These are phyloP conservation scores for Wickerhamomyces bovis DNA, from an alignment of 805 yeast species.

Conservation along the genomic window DNA sequence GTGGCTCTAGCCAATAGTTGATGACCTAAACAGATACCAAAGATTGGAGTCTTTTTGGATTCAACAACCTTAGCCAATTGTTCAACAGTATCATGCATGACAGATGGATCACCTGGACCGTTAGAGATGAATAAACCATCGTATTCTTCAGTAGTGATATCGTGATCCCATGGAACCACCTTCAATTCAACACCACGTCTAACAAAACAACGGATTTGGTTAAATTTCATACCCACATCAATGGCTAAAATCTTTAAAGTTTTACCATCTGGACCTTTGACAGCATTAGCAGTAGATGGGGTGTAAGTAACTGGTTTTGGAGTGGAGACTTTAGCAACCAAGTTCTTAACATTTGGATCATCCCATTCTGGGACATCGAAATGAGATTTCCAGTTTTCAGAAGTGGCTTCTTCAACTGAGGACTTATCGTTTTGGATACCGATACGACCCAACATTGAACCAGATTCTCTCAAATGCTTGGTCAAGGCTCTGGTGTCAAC, in stretches of 20 bases:
- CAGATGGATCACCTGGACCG: slow-evolving; percentile 99
- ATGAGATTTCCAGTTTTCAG: slow-evolving; percentile 50
- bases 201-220: slow-evolving; percentile 95
- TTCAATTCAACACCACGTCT: slow-evolving; percentile 92
- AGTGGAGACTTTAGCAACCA: slow-evolving; percentile 87
- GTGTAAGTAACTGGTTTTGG: slow-evolving; percentile 69
- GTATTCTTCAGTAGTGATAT: slow-evolving; percentile 70
- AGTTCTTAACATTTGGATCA: slow-evolving; percentile 86
- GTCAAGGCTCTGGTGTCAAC: slow-evolving; percentile 95
- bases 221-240: slow-evolving; percentile 97
- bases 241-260: slow-evolving; percentile 78
- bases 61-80: slow-evolving; percentile 53
- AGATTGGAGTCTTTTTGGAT: slow-evolving; percentile 76
- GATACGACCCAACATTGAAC: slow-evolving; percentile 90
- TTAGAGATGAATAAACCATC: slow-evolving; percentile 96
- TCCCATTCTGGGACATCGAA: slow-evolving; percentile 82
- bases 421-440: slow-evolving; percentile 47
- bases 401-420: slow-evolving; percentile 25
- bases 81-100: slow-evolving; percentile 61
- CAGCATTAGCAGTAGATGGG: slow-evolving; percentile 52
- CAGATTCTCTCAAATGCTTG: slow-evolving; percentile 84
- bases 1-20: slow-evolving; percentile 92
- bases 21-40: slow-evolving; percentile 98
- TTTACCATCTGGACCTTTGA: slow-evolving; percentile 67
- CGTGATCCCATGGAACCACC: slow-evolving; percentile 95